Evolutionary conservation across 768 basidiomycete genomes (phyloP), one percentile per base, ranked within the genome.

Genomic region (Tricholomella constricta): DNA sequence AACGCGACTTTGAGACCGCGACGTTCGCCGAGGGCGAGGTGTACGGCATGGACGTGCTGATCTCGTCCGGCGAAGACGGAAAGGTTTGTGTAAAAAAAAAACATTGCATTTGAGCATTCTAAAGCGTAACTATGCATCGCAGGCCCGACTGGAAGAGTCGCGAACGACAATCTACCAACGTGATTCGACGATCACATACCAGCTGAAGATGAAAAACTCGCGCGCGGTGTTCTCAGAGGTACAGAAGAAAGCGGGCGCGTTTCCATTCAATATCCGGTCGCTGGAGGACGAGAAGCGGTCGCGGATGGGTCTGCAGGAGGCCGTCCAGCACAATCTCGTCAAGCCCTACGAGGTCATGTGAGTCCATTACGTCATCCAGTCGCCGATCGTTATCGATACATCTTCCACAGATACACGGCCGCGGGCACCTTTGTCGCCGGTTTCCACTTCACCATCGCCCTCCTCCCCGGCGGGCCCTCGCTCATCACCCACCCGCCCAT

Each of bases 161-260:
- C 83, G 90, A 67, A 97, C 95, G 49, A 90, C 91, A 32, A 86
- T 99, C 67, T 97, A 91, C 81, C 94, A 97, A 69, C 83, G 91
- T 52, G 91, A 93, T 62, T 82, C 86, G 20, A 74, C 81, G 6
- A 83, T 92, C 54, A 95, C 91, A 35, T 98, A 98, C 74, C 91
- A 94, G 69, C 81, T 98, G 65, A 98, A 98, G 79, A 88, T 96
- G 86, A 98, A 96, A 78, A 96, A 90, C 58, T 95, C 94, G 38
- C 89, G 96, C 57, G 83, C 88, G n/a, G 88, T 96, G 36, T 98
- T 98, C 76, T 90, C 91, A 45, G 96, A 98, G 72, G 91, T 98
- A 63, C 91, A 95, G 74, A 95, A 94, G 80, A 98, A 98, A 73
- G 92, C 97, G 36, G 96, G 96, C 22, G 81, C 93, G 4, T 98